Base-by-base conservation (phyloP, 2,329 filamentous ascomycete species). In the Pseudogymnoascus sp. region DNA sequence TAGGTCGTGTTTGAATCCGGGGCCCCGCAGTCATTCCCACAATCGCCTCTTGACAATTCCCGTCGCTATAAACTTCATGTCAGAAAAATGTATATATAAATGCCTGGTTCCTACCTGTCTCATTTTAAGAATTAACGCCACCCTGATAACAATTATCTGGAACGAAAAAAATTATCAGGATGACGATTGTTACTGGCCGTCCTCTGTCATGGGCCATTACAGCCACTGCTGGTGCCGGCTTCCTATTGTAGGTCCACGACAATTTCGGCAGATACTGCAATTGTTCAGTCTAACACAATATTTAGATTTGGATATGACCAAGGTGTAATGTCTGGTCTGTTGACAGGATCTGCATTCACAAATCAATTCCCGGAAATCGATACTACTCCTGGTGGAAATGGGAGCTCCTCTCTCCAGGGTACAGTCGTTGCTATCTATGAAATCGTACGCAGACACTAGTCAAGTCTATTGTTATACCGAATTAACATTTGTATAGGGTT, bases 281-380 rank as follows among this genome's bases (percentile, higher is more conserved):
- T 7, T 21, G 6, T n/a, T 56, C 13, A n/a, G 10, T 15, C 42
- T 72, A 72, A 37, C 73, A 50, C 70, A 71, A 1, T 72, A 75
- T 2, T 74, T 75, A 72, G 21, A 72, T 75, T 17, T 79, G 82
- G 65, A 59, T 83, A 83, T 85, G 88, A 90, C 73, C 86, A 89
- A 75, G 85, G 88, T 72, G 87, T 90, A 13, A 90, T 88, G 81
- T 87, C 85, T 59, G 86, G 85, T 64, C 84, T 92, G 66, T 76
- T 92, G 63, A 90, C 88, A 3, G 79, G 91, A 66, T 75, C 80
- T 23, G 79, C 80, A 10, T 89, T 88, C 67, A 76, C 84, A 2
- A 68, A 73, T 1, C 73, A 75, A 9, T 85, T 85, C 66, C 83
- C 82, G 0, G 70, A 75, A 29, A 82, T 83, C 65, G 79, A 84